Evolutionary conservation across 2,329 filamentous ascomycete species (phyloP).

Genomic region (Akanthomyces muscarius): DNA sequence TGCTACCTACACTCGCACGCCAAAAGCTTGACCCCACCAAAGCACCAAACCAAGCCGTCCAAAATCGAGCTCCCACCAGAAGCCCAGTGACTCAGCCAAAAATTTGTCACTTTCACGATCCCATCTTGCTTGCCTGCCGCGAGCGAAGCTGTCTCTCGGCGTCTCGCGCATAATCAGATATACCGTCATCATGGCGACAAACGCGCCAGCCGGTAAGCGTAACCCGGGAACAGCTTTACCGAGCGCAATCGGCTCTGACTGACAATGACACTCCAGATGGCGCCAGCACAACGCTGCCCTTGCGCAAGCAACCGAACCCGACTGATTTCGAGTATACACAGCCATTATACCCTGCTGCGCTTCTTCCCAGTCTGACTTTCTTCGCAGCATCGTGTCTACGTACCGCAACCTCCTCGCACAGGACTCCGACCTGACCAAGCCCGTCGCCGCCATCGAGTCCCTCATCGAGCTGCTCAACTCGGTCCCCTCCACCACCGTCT

Average conservation of each 20-base stretch:
- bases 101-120: not conserved
- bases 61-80: not conserved
- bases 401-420: constrained; percentile 52
- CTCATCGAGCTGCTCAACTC: constrained; percentile 81
- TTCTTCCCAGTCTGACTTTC: constrained; percentile 1
- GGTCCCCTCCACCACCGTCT: constrained; percentile 78
- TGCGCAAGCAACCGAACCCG: constrained; percentile 24
- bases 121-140: not conserved
- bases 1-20: no score
- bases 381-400: constrained; percentile 49
- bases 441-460: constrained; percentile 89
- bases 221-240: not conserved
- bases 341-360: not conserved
- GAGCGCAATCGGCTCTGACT: not conserved
- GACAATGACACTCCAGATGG: not conserved
- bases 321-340: constrained; percentile 34
- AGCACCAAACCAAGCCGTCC: not conserved
- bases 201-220: not conserved
- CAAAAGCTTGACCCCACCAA: constrained; percentile 10
- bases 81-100: constrained; percentile 17
- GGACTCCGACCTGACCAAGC: constrained; percentile 88
- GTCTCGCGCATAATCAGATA: not conserved
- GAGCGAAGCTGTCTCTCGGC: not conserved
- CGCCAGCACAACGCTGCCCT: constrained; percentile 24
- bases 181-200: not conserved